Percentiles rank a stretch among this genome's conserved stretches.
phyloP scores from a whole-genome alignment of 345 rosid genomes.

The Dimocarpus longan region DNA sequence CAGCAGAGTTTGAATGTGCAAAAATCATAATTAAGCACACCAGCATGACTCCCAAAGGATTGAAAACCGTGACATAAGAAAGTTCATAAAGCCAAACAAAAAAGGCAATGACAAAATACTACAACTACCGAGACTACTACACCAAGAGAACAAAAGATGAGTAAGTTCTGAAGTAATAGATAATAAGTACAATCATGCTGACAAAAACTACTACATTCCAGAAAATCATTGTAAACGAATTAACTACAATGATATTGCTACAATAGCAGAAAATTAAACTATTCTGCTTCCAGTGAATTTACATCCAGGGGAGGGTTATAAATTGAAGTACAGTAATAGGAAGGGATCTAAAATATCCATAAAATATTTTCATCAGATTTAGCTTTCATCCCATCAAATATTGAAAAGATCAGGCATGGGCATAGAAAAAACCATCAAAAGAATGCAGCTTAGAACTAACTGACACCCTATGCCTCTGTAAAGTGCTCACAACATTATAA shows the following conservation, averaged over 20 bases:
- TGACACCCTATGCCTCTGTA: no score
- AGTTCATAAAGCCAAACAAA: neutral
- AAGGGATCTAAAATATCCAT: neutral
- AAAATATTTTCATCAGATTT: neutral
- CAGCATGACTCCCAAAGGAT: neutral
- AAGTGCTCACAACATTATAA: neutral
- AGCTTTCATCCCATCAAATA: neutral
- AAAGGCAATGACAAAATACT: neutral
- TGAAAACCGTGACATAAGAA: neutral
- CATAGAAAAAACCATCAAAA: neutral
- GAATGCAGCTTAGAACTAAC: neutral
- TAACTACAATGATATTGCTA: slow-evolving; percentile 3
- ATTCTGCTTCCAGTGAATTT: neutral
- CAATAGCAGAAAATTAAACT: neutral
- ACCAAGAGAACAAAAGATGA: neutral
- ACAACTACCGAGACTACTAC: neutral
- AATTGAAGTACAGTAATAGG: neutral
- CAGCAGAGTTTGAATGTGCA: neutral
- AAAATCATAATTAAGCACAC: neutral
- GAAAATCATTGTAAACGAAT: neutral
- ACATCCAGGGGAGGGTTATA: neutral
- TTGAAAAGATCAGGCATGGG: slow-evolving; percentile 1
- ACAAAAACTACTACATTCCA: neutral
- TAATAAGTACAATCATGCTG: neutral
- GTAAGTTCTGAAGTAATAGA: neutral